Conservation (phyloP, 306 rosid genomes). For the Inga laurina region DNA sequence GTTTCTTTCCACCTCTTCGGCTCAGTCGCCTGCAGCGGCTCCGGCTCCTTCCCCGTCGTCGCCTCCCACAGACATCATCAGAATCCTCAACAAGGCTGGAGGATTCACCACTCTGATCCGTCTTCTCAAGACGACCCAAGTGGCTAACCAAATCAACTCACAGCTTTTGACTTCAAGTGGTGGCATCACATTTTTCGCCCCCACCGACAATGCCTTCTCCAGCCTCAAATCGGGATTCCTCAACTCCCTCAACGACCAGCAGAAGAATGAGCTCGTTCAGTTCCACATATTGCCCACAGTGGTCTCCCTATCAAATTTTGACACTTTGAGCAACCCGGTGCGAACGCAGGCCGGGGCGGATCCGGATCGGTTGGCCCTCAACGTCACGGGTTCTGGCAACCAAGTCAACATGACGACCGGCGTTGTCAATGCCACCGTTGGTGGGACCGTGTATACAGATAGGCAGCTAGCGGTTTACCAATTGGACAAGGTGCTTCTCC, state of each 20-base stretch:
- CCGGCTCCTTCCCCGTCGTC: constrained; percentile 50
- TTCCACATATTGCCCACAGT: constrained; percentile 60
- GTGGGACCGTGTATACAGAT: constrained; percentile 67
- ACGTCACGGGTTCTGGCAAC: constrained; percentile 64
- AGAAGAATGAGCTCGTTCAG: constrained; percentile 66
- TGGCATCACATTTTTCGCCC: constrained; percentile 64
- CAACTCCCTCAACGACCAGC: constrained; percentile 57
- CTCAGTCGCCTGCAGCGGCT: constrained; percentile 49
- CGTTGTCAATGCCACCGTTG: constrained; percentile 57
- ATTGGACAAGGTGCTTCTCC: constrained; percentile 65
- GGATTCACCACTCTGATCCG: constrained; percentile 63
- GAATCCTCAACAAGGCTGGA: constrained; percentile 65
- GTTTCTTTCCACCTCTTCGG: constrained; percentile 17
- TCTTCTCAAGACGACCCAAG: constrained; percentile 63
- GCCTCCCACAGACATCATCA: constrained; percentile 57
- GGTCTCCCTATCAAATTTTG: constrained; percentile 56
- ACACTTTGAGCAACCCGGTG: constrained; percentile 68
- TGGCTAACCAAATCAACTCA: constrained; percentile 55
- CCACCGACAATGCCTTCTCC: constrained; percentile 59
- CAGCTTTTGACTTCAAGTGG: constrained; percentile 57
- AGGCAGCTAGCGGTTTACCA: constrained; percentile 68
- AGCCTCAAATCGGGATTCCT: constrained; percentile 67
- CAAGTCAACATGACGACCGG: constrained; percentile 66
- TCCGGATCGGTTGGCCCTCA: constrained; percentile 55
- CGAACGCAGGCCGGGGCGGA: constrained; percentile 71